A percentile compares a stretch with the other conserved stretches of the same genome.
Conservation (phyloP, 257 asterid species). For the Solanum ossicruentum region DNA sequence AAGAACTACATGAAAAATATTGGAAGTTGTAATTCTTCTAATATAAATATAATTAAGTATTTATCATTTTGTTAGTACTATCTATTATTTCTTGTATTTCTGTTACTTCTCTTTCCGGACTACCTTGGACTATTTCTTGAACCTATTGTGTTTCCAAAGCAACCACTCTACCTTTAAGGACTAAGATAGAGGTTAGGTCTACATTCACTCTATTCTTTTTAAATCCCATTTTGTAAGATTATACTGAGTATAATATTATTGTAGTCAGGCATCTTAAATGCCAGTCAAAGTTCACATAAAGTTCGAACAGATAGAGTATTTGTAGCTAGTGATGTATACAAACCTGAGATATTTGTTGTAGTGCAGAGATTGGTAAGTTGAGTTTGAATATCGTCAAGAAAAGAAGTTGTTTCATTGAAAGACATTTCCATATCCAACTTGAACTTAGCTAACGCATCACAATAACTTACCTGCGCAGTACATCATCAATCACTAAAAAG, state of each 20-base stretch:
- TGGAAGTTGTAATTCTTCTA: background rate
- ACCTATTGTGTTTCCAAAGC: background rate
- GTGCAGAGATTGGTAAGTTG: conserved; percentile 15
- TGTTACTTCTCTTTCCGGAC: background rate
- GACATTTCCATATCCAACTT: conserved; percentile 13
- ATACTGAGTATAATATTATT: too few species aligned
- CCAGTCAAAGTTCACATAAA: background rate
- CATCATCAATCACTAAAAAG: background rate
- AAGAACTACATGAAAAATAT: too few species aligned
- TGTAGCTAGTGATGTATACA: too few species aligned
- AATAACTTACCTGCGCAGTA: conserved; percentile 7
- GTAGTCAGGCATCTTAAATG: background rate
- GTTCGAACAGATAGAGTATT: too few species aligned
- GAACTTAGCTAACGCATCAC: conserved; percentile 7
- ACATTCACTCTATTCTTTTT: too few species aligned
- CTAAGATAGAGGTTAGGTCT: background rate
- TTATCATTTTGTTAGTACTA: background rate
- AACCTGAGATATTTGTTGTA: background rate
- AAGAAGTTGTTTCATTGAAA: conserved; percentile 12
- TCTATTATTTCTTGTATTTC: accelerated
- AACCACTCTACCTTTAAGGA: background rate
- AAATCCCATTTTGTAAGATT: background rate
- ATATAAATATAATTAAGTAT: background rate
- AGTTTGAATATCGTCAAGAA: conserved; percentile 10
- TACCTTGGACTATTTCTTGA: background rate